phyloP scores from a whole-genome alignment of 495 filamentous ascomycete genomes.

The Penicillium verhagenii region DNA sequence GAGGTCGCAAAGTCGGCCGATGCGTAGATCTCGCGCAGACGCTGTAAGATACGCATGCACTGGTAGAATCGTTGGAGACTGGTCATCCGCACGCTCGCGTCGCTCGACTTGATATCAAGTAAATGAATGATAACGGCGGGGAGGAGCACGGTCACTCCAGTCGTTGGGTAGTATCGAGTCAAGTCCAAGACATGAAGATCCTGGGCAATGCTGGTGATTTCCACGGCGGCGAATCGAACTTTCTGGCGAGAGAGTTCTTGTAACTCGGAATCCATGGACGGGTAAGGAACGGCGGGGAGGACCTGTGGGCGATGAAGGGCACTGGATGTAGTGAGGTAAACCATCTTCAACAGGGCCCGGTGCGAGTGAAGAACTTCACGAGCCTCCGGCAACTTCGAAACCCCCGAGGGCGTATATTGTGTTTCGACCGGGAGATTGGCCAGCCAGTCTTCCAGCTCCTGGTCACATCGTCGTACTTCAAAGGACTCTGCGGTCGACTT shows the following conservation, averaged over 20 bases:
- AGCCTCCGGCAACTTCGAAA: constrained; percentile 44
- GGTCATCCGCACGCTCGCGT: constrained; percentile 62
- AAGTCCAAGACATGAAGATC: constrained; percentile 67
- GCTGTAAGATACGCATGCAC: constrained; percentile 82
- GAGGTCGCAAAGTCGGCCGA: constrained; percentile 83
- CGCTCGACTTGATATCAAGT: constrained; percentile 79
- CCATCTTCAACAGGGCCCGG: constrained; percentile 79
- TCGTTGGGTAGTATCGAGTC: constrained; percentile 78
- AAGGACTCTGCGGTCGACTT: constrained; percentile 75
- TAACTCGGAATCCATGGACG: constrained; percentile 56
- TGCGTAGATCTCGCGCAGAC: constrained; percentile 78
- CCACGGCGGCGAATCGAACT: constrained; percentile 73
- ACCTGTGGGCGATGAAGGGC: constrained; percentile 87
- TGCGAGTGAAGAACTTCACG: constrained; percentile 66
- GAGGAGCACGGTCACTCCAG: constrained; percentile 83
- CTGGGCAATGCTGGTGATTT: constrained; percentile 76
- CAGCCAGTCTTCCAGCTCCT: constrained; percentile 71
- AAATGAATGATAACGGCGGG: constrained; percentile 91
- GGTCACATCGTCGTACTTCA: constrained; percentile 69
- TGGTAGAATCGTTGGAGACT: constrained; percentile 76
- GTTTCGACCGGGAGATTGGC: constrained; percentile 66
- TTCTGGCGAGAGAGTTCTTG: constrained; percentile 78
- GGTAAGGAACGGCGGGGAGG: constrained; percentile 65
- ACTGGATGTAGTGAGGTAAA: constrained; percentile 82
- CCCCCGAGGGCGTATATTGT: constrained; percentile 52